Conservation (phyloP, 2,329 filamentous ascomycete species). For the Aspergillus amoenus region DNA sequence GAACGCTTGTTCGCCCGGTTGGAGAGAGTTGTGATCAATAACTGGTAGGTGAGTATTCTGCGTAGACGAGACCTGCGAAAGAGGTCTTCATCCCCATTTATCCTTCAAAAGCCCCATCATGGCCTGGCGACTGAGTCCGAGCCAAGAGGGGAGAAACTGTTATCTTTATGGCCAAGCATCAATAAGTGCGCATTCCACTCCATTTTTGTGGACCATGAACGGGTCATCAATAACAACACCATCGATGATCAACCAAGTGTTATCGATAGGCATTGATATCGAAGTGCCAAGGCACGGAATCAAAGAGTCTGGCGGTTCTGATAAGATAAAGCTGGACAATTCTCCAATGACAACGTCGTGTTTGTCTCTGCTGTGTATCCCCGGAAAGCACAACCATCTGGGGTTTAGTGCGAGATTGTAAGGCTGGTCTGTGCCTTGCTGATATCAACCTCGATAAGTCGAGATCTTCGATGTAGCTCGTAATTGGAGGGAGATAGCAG, state of each 20-base stretch:
- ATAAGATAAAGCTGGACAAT: constrained; percentile 10
- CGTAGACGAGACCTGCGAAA: background rate
- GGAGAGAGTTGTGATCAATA: background rate
- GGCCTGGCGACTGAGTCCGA: background rate
- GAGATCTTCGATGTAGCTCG: background rate
- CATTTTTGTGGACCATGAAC: background rate
- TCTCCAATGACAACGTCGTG: constrained; percentile 7
- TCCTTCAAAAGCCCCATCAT: background rate
- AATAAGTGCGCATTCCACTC: background rate
- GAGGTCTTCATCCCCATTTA: constrained; percentile 4
- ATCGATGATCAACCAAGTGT: background rate
- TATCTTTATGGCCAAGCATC: constrained; percentile 13
- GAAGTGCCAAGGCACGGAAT: constrained; percentile 5
- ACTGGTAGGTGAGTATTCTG: background rate
- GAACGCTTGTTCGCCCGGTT: background rate
- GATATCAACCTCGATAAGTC: background rate
- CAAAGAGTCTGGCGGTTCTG: background rate
- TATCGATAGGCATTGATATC: constrained; percentile 1
- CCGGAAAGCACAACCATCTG: constrained; percentile 13
- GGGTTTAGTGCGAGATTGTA: constrained; percentile 10
- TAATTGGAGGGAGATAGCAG: constrained; percentile 13
- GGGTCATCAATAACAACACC: background rate
- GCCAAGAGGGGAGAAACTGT: constrained; percentile 10
- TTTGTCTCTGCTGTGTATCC: background rate
- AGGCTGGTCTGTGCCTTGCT: background rate